phyloP scores from a whole-genome alignment of 495 filamentous ascomycete species.

The Aspergillus cavernicola region DNA sequence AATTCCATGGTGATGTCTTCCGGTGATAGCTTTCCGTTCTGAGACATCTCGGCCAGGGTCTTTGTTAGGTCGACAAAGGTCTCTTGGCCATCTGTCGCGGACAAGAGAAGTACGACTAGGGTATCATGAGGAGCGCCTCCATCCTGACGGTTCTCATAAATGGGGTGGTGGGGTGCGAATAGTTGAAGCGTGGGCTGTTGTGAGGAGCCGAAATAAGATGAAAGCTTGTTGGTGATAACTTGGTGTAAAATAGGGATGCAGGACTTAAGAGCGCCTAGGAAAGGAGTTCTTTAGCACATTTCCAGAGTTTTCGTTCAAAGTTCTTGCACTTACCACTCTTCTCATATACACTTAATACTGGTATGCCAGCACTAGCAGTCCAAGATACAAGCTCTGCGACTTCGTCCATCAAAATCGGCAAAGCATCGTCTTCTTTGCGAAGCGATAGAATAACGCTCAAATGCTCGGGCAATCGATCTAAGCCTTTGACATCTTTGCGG shows the following conservation, averaged over 20 bases:
- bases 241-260: constrained; percentile 75
- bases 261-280: constrained; percentile 75
- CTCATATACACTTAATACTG: constrained; percentile 84
- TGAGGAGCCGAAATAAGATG: constrained; percentile 72
- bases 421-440: constrained; percentile 64
- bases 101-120: constrained; percentile 81
- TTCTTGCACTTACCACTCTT: constrained; percentile 61
- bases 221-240: constrained; percentile 67
- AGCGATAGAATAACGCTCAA: constrained; percentile 80
- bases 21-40: constrained; percentile 74
- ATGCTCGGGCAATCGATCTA: constrained; percentile 73
- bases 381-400: constrained; percentile 86
- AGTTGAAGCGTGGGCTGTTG: constrained; percentile 65
- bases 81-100: constrained; percentile 82
- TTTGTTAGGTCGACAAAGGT: constrained; percentile 94
- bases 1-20: constrained; percentile 79
- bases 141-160: constrained; percentile 22
- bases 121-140: constrained; percentile 28
- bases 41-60: constrained; percentile 90
- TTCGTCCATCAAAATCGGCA: constrained; percentile 84
- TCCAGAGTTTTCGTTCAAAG: neutral
- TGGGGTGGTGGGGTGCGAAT: constrained; percentile 65
- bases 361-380: constrained; percentile 84
- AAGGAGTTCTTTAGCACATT: neutral
- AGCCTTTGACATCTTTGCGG: constrained; percentile 72